Base-by-base conservation (phyloP, 1,284 basidiomycete genomes). In the Leccinum discolor region DNA sequence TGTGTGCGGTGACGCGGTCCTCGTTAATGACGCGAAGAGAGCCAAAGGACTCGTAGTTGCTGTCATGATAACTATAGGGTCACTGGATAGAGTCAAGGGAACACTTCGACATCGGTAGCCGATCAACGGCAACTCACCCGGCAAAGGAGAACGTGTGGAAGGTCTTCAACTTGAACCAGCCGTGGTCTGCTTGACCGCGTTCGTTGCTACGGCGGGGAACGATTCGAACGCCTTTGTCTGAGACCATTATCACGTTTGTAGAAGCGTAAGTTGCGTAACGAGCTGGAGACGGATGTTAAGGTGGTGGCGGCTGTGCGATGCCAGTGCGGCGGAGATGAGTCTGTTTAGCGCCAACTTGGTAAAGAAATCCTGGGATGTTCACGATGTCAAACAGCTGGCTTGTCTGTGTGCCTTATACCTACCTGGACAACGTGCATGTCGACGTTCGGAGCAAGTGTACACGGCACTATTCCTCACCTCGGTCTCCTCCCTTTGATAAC, bases 141-240 rank as follows among this genome's bases (percentile, higher is more conserved):
- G 94, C 91, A 73, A 96, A 96, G 8, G 88, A 87, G 77, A 94
- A 96, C 0, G 93, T 92, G 71, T 95, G 93, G 83, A 95, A 94
- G 0, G 91, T 91, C 83, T 95, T 96, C 60, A 35, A 35, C 32
- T 35, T 35, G 32, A 98, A 82, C 95, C 95, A 98, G 23, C 88
- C 88, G 72, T 95, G 94, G 76, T 97, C 87, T 12, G 91, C 92
- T 63, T 91, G 80, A 8, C 94, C 94, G 54, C 95, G 85, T 59
- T 90, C 86, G 64, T 88, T 74, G 71, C 87, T 93, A 64, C 76
- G 84, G 67, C 92, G 86, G n/a, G 83, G 81, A 60, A 82, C 66
- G 61, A 91, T 82, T 67, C 82, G 82, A 70, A 87, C 59, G n/a
- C 12, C 32, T 42, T 66, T 67, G 61, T 32, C 59, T 2, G 66